These are phyloP conservation scores for Allomyces macrogynus DNA, from an alignment of 192 early-diverging fungal species.

Conservation along the genomic window DNA sequence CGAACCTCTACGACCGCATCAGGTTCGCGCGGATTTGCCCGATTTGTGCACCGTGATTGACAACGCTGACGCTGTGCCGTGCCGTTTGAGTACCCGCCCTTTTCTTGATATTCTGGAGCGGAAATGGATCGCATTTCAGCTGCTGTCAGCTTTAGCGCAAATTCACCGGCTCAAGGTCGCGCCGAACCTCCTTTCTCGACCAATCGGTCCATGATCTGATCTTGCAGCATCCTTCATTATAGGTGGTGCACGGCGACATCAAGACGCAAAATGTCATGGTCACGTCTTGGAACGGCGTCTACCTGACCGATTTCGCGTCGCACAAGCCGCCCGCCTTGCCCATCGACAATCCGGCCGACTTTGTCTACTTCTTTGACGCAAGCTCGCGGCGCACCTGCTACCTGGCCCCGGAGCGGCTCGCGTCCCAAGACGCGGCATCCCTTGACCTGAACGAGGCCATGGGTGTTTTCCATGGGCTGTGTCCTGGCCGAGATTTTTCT, in stretches of 20 bases:
- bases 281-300: constrained; percentile 91
- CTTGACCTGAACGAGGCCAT: constrained; percentile 38
- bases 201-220: background rate
- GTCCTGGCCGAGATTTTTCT: constrained; percentile 84
- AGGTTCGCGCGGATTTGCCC: constrained; percentile 21
- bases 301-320: constrained; percentile 66
- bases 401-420: constrained; percentile 83
- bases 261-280: constrained; percentile 89
- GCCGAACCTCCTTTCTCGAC: background rate
- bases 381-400: constrained; percentile 76
- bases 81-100: constrained; percentile 54
- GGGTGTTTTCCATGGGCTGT: constrained; percentile 86
- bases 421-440: no score
- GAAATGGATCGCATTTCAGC: constrained; percentile 84
- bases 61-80: background rate
- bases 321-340: constrained; percentile 83
- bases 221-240: constrained; percentile 1
- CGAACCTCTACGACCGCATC: constrained; percentile 90
- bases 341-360: constrained; percentile 89
- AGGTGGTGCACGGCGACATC: constrained; percentile 84
- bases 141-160: constrained; percentile 62
- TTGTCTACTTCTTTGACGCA: constrained; percentile 91
- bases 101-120: constrained; percentile 73
- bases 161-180: constrained; percentile 24
- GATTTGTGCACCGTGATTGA: background rate